These are phyloP conservation scores for Monocercomonoides exilis DNA, from an alignment of 78 protist genomes.

Conservation along the genomic window DNA sequence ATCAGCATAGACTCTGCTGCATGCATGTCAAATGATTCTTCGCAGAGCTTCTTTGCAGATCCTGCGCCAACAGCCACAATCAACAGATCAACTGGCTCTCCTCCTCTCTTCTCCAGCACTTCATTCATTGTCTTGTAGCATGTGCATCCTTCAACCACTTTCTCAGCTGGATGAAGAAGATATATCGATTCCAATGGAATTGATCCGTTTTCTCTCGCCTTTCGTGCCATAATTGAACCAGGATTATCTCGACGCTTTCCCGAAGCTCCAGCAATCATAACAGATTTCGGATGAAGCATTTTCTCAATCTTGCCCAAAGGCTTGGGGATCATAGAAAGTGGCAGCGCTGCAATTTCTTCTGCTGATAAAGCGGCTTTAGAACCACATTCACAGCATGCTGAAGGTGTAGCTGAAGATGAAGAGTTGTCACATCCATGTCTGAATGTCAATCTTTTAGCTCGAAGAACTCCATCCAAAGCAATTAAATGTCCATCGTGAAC, in stretches of 20 bases:
- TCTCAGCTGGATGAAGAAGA: constrained; percentile 9
- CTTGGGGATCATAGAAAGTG: too few relatives aligned
- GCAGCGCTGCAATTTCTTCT: not conserved
- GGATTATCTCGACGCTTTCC: not conserved
- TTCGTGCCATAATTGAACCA: not conserved
- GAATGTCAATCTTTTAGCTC: too few relatives aligned
- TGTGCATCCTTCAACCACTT: not conserved
- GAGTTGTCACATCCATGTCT: too few relatives aligned
- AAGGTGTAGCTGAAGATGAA: too few relatives aligned
- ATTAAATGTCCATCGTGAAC: not conserved
- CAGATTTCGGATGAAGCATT: constrained; percentile 19
- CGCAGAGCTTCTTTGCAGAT: constrained; percentile 5
- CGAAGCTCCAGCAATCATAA: constrained; percentile 29
- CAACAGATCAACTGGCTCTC: constrained; percentile 29
- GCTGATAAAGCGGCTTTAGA: not conserved
- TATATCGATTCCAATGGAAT: not conserved
- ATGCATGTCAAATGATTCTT: not conserved
- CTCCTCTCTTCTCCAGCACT: not conserved
- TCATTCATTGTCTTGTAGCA: not conserved
- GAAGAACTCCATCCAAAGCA: constrained; percentile 33
- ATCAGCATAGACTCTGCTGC: constrained; percentile 22
- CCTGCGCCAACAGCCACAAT: constrained; percentile 34
- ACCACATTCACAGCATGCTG: too few relatives aligned
- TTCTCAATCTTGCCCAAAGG: constrained; percentile 14
- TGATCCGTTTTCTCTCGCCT: not conserved